Evolutionary conservation across 768 basidiomycete genomes (phyloP).

Genomic region (Trichaptum fuscoviolaceum): DNA sequence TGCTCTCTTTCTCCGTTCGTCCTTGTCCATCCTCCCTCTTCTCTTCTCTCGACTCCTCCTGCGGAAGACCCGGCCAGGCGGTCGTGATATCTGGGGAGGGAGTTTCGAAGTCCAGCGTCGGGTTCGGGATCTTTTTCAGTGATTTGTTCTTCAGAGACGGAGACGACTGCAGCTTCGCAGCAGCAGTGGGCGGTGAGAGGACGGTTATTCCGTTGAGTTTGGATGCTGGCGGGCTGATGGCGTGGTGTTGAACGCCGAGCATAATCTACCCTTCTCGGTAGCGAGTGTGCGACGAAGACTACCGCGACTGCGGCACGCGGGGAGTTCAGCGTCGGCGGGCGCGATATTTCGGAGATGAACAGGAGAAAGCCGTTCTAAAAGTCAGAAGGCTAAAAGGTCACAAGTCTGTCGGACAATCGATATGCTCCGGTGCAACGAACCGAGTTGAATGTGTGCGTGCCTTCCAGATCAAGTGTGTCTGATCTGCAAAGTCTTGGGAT

Average conservation of each 20-base stretch:
- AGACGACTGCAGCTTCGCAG: not conserved
- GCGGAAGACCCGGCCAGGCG: not conserved
- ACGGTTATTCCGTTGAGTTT: not conserved
- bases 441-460: not conserved
- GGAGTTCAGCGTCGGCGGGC: not conserved
- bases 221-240: not conserved
- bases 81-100: not conserved
- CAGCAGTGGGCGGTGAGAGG: not conserved
- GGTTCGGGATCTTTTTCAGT: not conserved
- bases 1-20: not conserved
- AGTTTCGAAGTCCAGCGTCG: not conserved
- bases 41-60: not conserved
- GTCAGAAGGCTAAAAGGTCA: not conserved
- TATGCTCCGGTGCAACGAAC: not conserved
- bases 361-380: not conserved
- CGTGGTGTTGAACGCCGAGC: not conserved
- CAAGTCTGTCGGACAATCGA: not conserved
- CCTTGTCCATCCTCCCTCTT: not conserved
- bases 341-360: not conserved
- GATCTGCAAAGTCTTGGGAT: not conserved
- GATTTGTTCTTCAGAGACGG: not conserved
- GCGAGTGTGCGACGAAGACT: not conserved
- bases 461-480: not conserved
- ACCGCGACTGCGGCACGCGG: not conserved
- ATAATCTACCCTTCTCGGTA: not conserved